A percentile compares a stretch with the other conserved stretches of the same genome.
phyloP scores from a whole-genome alignment of 441 rosid species.

The Eruca vesicaria region DNA sequence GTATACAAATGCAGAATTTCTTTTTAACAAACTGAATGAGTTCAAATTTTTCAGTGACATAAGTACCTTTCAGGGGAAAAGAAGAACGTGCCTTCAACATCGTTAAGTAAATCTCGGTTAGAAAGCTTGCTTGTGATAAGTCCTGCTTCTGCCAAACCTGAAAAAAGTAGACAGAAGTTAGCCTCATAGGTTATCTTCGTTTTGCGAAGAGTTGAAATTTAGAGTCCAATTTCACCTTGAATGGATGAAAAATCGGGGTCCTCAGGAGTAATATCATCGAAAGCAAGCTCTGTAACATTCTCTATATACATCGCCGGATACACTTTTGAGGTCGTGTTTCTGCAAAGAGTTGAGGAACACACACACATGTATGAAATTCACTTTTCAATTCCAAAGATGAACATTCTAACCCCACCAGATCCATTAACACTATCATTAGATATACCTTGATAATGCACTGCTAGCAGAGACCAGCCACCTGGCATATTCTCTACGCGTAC shows the following conservation, averaged over 20 bases:
- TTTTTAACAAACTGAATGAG: neutral
- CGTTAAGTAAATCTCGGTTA: conserved; percentile 61
- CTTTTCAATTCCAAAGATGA: neutral
- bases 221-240: conserved; percentile 59
- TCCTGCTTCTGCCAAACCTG: conserved; percentile 99
- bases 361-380: neutral
- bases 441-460: conserved; percentile 77
- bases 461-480: conserved; percentile 93
- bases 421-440: neutral
- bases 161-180: conserved; percentile 35
- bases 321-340: conserved; percentile 77
- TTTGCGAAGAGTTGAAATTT: neutral
- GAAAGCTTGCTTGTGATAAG: conserved; percentile 97
- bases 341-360: conserved; percentile 38
- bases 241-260: conserved; percentile 92
- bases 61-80: conserved; percentile 85
- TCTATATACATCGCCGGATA: conserved; percentile 97
- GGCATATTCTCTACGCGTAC: conserved; percentile 93
- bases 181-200: neutral
- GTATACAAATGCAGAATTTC: neutral
- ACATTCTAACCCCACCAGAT: conserved; percentile 5
- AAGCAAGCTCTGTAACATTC: conserved; percentile 86
- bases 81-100: conserved; percentile 50
- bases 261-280: conserved; percentile 77
- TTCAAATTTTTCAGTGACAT: neutral